Evolutionary conservation across 2,329 filamentous ascomycete genomes (phyloP).

Genomic region (Fusarium humuli): DNA sequence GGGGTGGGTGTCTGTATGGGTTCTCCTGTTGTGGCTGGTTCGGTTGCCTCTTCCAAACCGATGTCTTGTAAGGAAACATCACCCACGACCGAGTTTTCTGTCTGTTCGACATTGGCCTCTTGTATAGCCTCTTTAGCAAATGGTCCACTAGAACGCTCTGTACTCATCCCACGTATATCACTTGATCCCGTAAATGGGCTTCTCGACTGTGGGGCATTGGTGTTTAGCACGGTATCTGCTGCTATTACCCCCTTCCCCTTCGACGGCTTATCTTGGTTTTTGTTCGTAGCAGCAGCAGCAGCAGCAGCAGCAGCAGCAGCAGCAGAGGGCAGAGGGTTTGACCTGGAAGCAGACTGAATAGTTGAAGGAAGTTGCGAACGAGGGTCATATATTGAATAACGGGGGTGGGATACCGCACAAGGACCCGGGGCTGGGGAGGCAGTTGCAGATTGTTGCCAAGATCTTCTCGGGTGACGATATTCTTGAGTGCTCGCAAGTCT

Average conservation of each 20-base stretch:
- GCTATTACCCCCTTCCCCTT: not conserved
- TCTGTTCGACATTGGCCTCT: not conserved
- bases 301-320: slow-evolving; percentile 8
- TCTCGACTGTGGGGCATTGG: not conserved
- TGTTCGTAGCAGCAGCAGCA: slow-evolving; percentile 1
- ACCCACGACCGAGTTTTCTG: not conserved
- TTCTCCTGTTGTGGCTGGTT: not conserved
- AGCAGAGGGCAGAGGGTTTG: slow-evolving; percentile 4
- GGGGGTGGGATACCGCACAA: not conserved
- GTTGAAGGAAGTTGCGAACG: slow-evolving; percentile 5
- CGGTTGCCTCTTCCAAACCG: not conserved
- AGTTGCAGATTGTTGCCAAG: slow-evolving; percentile 51
- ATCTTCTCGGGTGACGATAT: slow-evolving; percentile 63
- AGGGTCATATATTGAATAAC: not conserved
- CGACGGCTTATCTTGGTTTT: not conserved
- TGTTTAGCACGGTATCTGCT: not conserved
- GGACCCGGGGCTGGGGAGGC: not conserved
- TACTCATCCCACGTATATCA: not conserved
- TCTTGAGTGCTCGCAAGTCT: slow-evolving; percentile 65
- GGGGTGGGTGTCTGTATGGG: not conserved
- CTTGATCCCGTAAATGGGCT: slow-evolving; percentile 10
- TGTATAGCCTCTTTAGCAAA: not conserved
- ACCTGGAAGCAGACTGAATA: slow-evolving; percentile 1
- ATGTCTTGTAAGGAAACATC: not conserved
- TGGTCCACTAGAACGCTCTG: not conserved